Conservation (phyloP, 1,284 basidiomycete genomes). For the Rhizoctonia solani region DNA sequence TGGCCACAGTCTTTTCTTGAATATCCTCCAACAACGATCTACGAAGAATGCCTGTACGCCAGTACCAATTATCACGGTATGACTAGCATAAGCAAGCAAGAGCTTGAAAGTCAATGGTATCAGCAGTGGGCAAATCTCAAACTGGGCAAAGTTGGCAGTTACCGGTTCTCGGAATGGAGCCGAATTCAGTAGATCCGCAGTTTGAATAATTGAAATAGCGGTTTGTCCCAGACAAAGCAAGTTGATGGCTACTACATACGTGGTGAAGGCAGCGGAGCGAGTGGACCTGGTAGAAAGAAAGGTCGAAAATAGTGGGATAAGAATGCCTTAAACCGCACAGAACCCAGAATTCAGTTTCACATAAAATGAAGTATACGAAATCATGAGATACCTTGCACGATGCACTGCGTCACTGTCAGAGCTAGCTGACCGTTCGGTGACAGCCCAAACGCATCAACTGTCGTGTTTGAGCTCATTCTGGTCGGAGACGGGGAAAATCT, state of each 20-base stretch:
- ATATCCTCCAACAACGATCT: not conserved
- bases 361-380: no score
- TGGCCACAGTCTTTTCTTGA: not conserved
- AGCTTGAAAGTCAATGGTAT: not conserved
- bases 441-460: not conserved
- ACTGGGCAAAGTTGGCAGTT: not conserved
- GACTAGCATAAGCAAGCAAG: not conserved
- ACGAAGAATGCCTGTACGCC: not conserved
- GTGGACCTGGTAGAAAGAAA: not conserved
- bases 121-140: no score
- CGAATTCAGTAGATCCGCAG: not conserved
- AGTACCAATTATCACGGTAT: not conserved
- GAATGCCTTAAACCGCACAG: not conserved
- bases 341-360: not conserved
- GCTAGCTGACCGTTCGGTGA: not conserved
- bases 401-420: not conserved
- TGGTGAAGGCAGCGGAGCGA: not conserved
- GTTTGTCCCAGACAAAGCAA: not conserved
- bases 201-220: not conserved
- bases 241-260: not conserved
- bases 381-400: not conserved
- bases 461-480: not conserved
- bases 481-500: not conserved
- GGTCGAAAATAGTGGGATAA: not conserved
- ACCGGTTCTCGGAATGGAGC: not conserved